Conservation (phyloP, 2,329 filamentous ascomycete species). For the Metarhizium rileyi region DNA sequence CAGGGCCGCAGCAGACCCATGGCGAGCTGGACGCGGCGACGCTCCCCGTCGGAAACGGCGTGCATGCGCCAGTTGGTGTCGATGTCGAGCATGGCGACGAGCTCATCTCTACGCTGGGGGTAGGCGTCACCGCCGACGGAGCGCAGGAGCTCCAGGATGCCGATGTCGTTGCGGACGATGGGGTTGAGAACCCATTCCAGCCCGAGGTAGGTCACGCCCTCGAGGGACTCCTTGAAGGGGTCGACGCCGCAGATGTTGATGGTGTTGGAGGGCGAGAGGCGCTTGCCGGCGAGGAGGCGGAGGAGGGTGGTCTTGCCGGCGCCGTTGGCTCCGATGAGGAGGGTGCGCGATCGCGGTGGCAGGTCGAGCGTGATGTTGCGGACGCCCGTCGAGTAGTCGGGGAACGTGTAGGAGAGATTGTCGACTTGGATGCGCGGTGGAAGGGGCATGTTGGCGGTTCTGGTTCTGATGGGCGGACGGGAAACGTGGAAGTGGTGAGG, state of each 20-base stretch:
- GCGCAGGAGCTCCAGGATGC: conserved; percentile 73
- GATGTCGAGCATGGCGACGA: conserved; percentile 82
- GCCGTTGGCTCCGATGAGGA: conserved; percentile 92
- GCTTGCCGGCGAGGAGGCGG: conserved; percentile 88
- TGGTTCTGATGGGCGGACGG: conserved; percentile 16
- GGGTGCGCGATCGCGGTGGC: conserved; percentile 73
- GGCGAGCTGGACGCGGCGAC: conserved; percentile 82
- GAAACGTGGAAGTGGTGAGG: not conserved
- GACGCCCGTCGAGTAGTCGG: conserved; percentile 73
- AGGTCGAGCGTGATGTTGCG: conserved; percentile 63
- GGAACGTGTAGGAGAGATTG: conserved; percentile 79
- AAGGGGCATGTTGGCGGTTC: not conserved
- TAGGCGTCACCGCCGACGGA: conserved; percentile 83
- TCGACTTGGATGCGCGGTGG: conserved; percentile 60
- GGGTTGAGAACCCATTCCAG: conserved; percentile 97
- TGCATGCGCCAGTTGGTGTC: conserved; percentile 93
- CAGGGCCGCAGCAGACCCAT: conserved; percentile 93
- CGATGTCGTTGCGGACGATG: conserved; percentile 91
- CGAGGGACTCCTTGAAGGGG: conserved; percentile 80
- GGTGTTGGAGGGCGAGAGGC: conserved; percentile 67
- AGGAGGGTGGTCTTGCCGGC: conserved; percentile 96
- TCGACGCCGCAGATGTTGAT: conserved; percentile 76
- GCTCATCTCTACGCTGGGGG: conserved; percentile 72
- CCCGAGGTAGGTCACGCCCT: conserved; percentile 94
- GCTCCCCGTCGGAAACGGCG: conserved; percentile 85